Evolutionary conservation across 2,329 filamentous ascomycete genomes (phyloP), one percentile per base, ranked within the genome.

Genomic region (Aspergillus sp.): DNA sequence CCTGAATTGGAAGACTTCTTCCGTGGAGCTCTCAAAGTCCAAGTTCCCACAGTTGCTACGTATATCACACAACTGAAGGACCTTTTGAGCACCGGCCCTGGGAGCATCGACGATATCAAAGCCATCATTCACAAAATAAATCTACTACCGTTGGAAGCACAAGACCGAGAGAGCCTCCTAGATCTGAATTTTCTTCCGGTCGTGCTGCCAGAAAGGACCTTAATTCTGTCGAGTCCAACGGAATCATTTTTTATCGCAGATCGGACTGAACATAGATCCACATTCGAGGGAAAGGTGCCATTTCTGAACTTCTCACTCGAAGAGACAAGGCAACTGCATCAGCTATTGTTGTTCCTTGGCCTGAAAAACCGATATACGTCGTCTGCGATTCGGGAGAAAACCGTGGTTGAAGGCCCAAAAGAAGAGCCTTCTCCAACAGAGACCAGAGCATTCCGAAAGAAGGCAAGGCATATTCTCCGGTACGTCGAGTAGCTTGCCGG

Each of bases 201-300:
- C 6, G 33, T 4, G 14, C 41, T 43, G 48, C 55, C 41, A 2
- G 25, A 15, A 14, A 49, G 43, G 9, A 23, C 11, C 14, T 41
- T 57, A 9, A 14, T 47, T 17, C 6, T 57, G 12, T 43, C 31
- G 21, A 57, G 43, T 3, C 31, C 44, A 7, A 48, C 21, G 5
- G 48, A 40, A 6, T 41, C 31, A 9, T 52, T 57, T 27, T 46
- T 52, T n/a, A 57, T 57, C 8, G 40, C 55, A 43, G 55, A 57
- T 21, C 23, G 55, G 3, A 21, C 47, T 12, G 33, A 57, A 8
- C 27, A 52, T 40, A 21, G 14, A 5, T 35, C 41, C 8, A 15
- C 43, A 8, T 57, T 52, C 23, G 27, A 23, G 5, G 40, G 25
- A 21, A 52, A 40, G n/a, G 55, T 47, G 21, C 48, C 48, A 7